Evolutionary conservation across 305 asterid species (phyloP), one percentile per base, ranked within the genome.

Genomic region (Lippia alba): DNA sequence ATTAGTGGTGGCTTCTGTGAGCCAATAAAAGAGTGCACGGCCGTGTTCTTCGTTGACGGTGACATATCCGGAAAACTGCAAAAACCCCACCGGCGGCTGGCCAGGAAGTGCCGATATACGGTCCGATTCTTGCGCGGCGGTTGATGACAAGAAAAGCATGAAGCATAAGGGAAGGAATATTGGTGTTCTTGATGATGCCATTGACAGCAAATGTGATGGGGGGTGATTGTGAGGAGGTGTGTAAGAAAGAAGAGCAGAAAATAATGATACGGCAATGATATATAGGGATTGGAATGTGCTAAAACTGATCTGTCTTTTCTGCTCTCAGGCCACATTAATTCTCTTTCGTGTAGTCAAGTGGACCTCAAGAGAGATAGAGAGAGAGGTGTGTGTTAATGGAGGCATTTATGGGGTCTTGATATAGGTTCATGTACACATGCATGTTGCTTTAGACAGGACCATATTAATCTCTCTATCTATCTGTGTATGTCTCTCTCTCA

Each of bases 1-100:
- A 32, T 68, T 9, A 48, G 36, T 57, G 4, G 79, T 60, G 4
- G 91, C 88, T 73, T 89, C 87, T 0, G 91, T 86, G 7, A 89
- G 70, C 96, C 96, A 89, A 20, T 89, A 89, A 15, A 89, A 87
- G 30, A 87, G 83, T 19, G 96, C 89, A 5, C 93, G 80, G 16
- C 89, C 92, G 2, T 85, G 81, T 11, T 69, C 64, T 54, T 76
- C 80, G 36, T 83, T 72, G 58, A 89, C 92, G 8, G 87, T 75
- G 0, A 89, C 85, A 16, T 89, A 86, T 30, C 96, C 96, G 24
- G 96, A 87, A 61, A 73, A 89, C 19, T 89, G 96, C 11, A 78
- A 72, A 70, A 89, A 89, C 0, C 54, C 66, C 61, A 85, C 96
- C 81, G 77, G 75, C 19, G 96, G 93, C 73, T 89, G 92, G 15